phyloP scores from a whole-genome alignment of 2,329 filamentous ascomycete species.

The Periconia digitata region DNA sequence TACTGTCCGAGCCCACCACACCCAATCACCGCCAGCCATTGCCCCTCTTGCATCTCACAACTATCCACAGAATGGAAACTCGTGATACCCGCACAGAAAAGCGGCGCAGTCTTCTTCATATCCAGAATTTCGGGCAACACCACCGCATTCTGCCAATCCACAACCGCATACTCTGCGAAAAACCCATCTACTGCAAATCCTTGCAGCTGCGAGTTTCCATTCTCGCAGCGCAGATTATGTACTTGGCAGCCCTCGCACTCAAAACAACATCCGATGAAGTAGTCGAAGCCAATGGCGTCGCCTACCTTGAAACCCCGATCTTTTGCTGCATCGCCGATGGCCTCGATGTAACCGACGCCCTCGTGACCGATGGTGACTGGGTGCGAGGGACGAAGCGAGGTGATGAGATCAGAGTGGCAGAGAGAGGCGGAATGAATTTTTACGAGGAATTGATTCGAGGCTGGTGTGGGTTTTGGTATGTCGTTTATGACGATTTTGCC shows the following conservation, averaged over 20 bases:
- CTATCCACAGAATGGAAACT: conserved; percentile 37
- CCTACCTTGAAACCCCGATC: conserved; percentile 47
- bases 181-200: conserved; percentile 50
- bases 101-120: conserved; percentile 42
- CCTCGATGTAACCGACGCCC: conserved; percentile 48
- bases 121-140: conserved; percentile 43
- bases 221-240: conserved; percentile 47
- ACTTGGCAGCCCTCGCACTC: conserved; percentile 52
- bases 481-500: conserved; percentile 36
- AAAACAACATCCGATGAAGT: conserved; percentile 51
- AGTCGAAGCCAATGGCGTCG: conserved; percentile 51
- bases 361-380: conserved; percentile 49
- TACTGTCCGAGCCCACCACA: conserved; percentile 52
- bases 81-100: conserved; percentile 57
- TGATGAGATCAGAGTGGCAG: conserved; percentile 34
- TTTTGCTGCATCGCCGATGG: conserved; percentile 36
- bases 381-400: conserved; percentile 26
- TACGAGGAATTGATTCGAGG: conserved; percentile 29
- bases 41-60: conserved; percentile 33
- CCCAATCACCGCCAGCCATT: conserved; percentile 49
- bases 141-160: conserved; percentile 50
- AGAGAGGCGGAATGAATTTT: conserved; percentile 35
- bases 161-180: conserved; percentile 52
- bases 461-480: conserved; percentile 23
- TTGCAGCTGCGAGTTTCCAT: conserved; percentile 43